These are phyloP conservation scores for Venturia carpophila DNA, from an alignment of 2,329 filamentous ascomycete genomes.

Conservation along the genomic window DNA sequence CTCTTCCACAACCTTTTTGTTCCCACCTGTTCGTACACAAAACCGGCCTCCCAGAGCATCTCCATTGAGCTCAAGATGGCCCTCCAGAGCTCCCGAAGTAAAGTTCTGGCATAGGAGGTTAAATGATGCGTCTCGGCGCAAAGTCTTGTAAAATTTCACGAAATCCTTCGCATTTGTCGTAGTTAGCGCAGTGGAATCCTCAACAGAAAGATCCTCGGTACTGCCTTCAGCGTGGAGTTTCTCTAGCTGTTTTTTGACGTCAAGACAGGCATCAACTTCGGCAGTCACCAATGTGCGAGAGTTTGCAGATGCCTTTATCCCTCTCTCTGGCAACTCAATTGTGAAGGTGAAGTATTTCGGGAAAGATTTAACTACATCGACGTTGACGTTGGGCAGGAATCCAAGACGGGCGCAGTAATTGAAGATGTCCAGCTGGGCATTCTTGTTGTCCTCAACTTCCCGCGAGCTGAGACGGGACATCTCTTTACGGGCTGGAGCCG, in stretches of 20 bases:
- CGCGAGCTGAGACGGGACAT: not conserved
- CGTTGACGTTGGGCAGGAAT: not conserved
- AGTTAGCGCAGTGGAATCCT: not conserved
- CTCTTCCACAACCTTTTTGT: not conserved
- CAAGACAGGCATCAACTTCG: not conserved
- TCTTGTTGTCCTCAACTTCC: not conserved
- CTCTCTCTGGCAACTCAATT: not conserved
- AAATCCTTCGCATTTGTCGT: slow-evolving; percentile 2
- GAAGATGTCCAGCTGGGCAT: not conserved
- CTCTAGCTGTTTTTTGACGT: slow-evolving; percentile 11
- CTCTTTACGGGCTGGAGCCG: not conserved
- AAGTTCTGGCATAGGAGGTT: not conserved
- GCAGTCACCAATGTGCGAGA: not conserved
- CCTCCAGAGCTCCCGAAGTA: not conserved
- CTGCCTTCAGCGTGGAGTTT: not conserved
- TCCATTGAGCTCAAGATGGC: not conserved
- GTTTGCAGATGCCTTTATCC: not conserved
- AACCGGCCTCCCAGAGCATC: not conserved
- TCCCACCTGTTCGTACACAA: not conserved
- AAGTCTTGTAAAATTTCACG: not conserved
- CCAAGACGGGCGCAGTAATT: slow-evolving; percentile 7
- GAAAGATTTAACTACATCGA: too few relatives aligned
- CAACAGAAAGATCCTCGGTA: not conserved
- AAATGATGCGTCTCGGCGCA: not conserved
- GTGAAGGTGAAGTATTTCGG: not conserved